phyloP scores from a whole-genome alignment of 768 basidiomycete species.

The Lactifluus volemus region DNA sequence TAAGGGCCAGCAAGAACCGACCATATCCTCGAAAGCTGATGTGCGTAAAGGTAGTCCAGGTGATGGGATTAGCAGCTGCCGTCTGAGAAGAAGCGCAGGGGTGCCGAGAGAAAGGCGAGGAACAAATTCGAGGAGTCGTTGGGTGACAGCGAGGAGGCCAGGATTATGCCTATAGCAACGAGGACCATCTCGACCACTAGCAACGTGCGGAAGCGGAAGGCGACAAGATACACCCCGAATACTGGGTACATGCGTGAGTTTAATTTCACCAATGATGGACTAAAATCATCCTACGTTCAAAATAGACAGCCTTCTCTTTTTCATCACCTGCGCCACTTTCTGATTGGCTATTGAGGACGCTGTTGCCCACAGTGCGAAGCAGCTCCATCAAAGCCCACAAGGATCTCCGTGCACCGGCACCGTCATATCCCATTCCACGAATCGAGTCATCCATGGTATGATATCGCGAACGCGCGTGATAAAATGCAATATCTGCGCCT shows the following conservation, averaged over 20 bases:
- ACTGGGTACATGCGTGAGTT: conserved; percentile 34
- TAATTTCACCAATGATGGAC: not conserved
- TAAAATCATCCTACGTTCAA: conserved; percentile 44
- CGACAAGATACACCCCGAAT: conserved; percentile 44
- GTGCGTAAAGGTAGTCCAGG: not conserved
- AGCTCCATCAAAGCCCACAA: conserved; percentile 79
- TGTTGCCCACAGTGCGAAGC: conserved; percentile 43
- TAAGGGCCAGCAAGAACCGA: conserved; percentile 55
- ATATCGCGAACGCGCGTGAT: conserved; percentile 62
- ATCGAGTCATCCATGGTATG: conserved; percentile 71
- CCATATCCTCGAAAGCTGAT: conserved; percentile 32
- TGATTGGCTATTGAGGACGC: conserved; percentile 37
- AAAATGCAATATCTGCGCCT: conserved; percentile 76
- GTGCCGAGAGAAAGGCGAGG: not conserved
- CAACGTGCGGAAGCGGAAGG: conserved; percentile 45
- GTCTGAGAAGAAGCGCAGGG: conserved; percentile 1
- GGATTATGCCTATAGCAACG: conserved; percentile 54
- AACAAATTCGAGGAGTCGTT: not conserved
- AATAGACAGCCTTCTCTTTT: conserved; percentile 45
- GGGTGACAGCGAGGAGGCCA: conserved; percentile 24
- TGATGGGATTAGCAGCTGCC: conserved; percentile 5
- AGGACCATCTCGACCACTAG: conserved; percentile 50
- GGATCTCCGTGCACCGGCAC: conserved; percentile 42
- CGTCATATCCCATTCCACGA: conserved; percentile 33
- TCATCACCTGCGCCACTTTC: conserved; percentile 20